Percentiles rank a stretch among this genome's conserved stretches.
Evolutionary conservation across 805 yeast genomes (phyloP).

Genomic region (Monosporozyma servazzii): DNA sequence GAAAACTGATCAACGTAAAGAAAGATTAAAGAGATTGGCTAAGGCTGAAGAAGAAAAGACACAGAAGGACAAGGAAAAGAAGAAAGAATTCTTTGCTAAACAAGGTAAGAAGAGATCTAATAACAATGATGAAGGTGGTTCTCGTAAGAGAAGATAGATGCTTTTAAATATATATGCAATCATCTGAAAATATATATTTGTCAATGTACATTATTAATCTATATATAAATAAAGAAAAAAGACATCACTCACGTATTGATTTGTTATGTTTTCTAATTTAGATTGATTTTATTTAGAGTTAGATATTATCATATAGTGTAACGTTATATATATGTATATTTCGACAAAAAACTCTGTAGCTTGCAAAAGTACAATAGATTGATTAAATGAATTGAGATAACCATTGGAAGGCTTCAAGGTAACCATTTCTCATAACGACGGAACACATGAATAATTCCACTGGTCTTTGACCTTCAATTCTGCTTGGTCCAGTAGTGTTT

Average conservation of each 20-base stretch:
- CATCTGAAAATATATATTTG: no score
- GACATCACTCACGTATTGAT: not conserved
- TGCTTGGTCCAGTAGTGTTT: conserved; percentile 81
- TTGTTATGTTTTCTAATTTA: not conserved
- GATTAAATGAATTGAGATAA: conserved; percentile 82
- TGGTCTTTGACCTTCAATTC: conserved; percentile 71
- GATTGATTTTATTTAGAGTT: not conserved
- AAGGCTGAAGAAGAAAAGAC: conserved; percentile 58
- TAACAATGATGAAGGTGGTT: conserved; percentile 22
- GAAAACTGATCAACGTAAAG: conserved; percentile 67
- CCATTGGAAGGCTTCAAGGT: conserved; percentile 98
- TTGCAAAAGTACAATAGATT: not conserved
- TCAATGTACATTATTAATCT: not conserved
- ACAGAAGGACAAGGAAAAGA: conserved; percentile 74
- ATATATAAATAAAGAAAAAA: not conserved
- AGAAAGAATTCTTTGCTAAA: conserved; percentile 74
- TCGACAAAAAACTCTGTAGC: not conserved
- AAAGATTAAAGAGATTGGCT: conserved; percentile 65
- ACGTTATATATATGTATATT: not conserved
- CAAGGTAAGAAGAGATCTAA: conserved; percentile 56
- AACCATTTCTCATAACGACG: conserved; percentile 97
- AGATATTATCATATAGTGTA: not conserved
- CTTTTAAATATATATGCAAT: not conserved
- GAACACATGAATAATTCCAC: conserved; percentile 96
- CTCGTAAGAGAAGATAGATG: conserved; percentile 20